Evolutionary conservation across 192 early-diverging fungal species (phyloP).

Genomic region (Coemansia sp.): DNA sequence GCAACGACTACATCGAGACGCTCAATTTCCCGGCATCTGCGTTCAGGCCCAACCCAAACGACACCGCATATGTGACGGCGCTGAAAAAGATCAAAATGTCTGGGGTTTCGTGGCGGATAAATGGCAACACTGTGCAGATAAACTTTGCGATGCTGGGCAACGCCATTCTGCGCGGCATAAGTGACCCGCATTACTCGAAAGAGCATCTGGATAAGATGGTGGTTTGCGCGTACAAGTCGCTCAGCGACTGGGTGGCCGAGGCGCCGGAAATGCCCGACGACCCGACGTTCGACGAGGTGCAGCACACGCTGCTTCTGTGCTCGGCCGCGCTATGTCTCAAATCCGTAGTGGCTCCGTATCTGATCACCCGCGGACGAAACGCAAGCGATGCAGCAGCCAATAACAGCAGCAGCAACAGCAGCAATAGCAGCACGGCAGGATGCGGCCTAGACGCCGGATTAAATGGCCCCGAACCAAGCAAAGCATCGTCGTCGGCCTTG

Average conservation of each 20-base stretch:
- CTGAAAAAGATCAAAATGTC: constrained; percentile 32
- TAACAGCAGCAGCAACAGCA: background rate
- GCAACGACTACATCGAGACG: constrained; percentile 42
- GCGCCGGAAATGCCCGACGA: constrained; percentile 27
- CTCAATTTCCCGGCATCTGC: constrained; percentile 6
- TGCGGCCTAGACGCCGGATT: constrained; percentile 1
- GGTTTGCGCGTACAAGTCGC: constrained; percentile 19
- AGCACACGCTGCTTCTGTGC: constrained; percentile 34
- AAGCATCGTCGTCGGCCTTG: background rate
- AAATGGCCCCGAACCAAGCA: background rate
- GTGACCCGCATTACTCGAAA: constrained; percentile 35
- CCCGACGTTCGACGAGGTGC: constrained; percentile 24
- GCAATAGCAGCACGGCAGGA: background rate
- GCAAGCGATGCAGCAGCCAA: background rate
- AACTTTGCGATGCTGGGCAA: constrained; percentile 51
- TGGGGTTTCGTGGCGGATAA: constrained; percentile 37
- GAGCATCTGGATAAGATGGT: constrained; percentile 35
- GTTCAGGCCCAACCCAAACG: constrained; percentile 19
- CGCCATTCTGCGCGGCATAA: constrained; percentile 34
- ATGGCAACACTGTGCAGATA: constrained; percentile 42
- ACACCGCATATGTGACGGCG: constrained; percentile 37
- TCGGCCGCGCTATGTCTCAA: constrained; percentile 37
- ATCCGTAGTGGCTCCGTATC: constrained; percentile 39
- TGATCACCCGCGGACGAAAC: constrained; percentile 24
- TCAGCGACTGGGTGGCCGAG: constrained; percentile 33